Evolutionary conservation across 2,329 filamentous ascomycete genomes (phyloP).

Genomic region (Paracoccidioides lutzii): DNA sequence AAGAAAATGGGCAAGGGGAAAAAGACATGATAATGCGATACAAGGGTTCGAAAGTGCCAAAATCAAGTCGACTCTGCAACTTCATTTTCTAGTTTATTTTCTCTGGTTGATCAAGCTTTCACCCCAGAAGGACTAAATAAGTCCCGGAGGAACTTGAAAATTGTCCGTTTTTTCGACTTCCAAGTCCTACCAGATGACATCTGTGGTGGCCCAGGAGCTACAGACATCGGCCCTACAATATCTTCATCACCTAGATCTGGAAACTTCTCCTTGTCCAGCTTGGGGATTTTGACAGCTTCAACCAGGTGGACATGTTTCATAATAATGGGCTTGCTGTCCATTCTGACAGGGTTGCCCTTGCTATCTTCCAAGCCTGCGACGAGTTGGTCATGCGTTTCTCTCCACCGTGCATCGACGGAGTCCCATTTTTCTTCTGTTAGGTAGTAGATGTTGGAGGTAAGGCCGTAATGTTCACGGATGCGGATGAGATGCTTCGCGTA

Average conservation of each 20-base stretch:
- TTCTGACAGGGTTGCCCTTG: constrained; percentile 25
- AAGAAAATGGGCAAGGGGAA: background rate
- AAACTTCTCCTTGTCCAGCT: constrained; percentile 58
- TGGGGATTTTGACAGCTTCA: constrained; percentile 36
- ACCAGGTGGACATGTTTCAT: constrained; percentile 28
- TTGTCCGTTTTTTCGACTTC: constrained; percentile 27
- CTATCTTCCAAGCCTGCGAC: constrained; percentile 36
- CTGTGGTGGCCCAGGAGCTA: constrained; percentile 22
- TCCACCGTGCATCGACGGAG: constrained; percentile 64
- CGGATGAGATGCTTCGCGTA: constrained; percentile 82
- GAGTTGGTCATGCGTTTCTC: constrained; percentile 53
- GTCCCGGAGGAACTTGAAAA: constrained; percentile 34
- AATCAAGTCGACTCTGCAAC: too few species aligned
- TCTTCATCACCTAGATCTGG: constrained; percentile 78
- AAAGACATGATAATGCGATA: background rate
- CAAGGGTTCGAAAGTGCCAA: background rate
- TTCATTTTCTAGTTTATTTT: background rate
- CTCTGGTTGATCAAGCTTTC: background rate
- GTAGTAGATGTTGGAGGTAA: constrained; percentile 76
- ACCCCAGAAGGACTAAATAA: constrained; percentile 18
- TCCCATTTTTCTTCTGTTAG: constrained; percentile 84
- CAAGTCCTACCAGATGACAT: constrained; percentile 26
- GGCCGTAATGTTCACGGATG: constrained; percentile 79
- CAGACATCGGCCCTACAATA: constrained; percentile 84
- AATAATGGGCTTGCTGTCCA: constrained; percentile 21